A percentile compares a stretch with the other conserved stretches of the same genome.
phyloP scores from a whole-genome alignment of 202 grass and related monocot genomes.

The Schoenoplectus triqueter region DNA sequence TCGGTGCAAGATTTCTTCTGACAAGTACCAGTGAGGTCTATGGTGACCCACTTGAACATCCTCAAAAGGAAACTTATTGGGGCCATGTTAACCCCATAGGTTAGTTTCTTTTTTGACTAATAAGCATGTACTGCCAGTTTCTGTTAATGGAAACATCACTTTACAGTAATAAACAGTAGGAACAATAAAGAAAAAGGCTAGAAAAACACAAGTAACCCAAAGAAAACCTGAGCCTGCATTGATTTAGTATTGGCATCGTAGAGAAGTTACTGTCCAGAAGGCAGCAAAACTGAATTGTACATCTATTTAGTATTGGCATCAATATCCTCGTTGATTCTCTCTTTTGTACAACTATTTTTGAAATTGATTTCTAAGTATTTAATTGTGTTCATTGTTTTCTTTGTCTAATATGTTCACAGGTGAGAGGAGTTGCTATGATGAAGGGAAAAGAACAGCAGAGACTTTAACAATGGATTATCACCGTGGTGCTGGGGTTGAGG shows the following conservation, averaged over 20 bases:
- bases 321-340: slow-evolving; percentile 33
- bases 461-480: slow-evolving; percentile 99
- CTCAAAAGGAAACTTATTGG: slow-evolving; percentile 95
- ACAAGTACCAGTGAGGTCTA: slow-evolving; percentile 98
- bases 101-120: slow-evolving; percentile 35
- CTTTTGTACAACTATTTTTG: not conserved
- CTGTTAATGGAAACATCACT: not conserved
- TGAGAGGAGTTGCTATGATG: slow-evolving; percentile 97
- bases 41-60: slow-evolving; percentile 92
- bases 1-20: slow-evolving; percentile 79
- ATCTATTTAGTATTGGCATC: not conserved
- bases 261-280: slow-evolving; percentile 1
- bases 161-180: not conserved
- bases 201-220: not conserved
- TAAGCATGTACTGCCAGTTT: not conserved
- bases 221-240: not conserved
- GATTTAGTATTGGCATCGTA: not conserved
- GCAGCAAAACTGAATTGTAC: not conserved
- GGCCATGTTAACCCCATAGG: slow-evolving; percentile 98
- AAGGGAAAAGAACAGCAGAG: slow-evolving; percentile 96
- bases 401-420: slow-evolving; percentile 47
- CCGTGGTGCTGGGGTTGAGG: slow-evolving; percentile 84
- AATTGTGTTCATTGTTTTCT: slow-evolving; percentile 18
- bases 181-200: not conserved
- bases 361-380: not conserved